Evolutionary conservation across 768 basidiomycete genomes (phyloP).

Genomic region (Panaeolus papilionaceus): DNA sequence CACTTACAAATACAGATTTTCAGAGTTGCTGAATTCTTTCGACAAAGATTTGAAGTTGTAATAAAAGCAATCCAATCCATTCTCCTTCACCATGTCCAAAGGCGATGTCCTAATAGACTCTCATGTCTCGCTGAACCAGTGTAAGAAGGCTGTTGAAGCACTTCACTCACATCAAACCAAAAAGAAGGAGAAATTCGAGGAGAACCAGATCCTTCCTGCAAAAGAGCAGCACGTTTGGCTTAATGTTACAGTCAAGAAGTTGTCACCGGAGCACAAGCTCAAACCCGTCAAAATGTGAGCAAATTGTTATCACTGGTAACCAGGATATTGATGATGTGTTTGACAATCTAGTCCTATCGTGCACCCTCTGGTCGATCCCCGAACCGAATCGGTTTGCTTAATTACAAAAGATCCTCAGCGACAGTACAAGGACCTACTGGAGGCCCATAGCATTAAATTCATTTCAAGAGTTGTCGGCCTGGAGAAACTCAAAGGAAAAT

Average conservation of each 20-base stretch:
- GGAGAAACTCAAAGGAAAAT: slow-evolving; percentile 93
- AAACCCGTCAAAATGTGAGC: slow-evolving; percentile 89
- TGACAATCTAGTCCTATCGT: slow-evolving; percentile 63
- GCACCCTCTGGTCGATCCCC: slow-evolving; percentile 85
- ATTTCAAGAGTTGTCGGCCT: slow-evolving; percentile 92
- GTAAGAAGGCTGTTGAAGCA: slow-evolving; percentile 78
- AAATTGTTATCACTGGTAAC: not conserved
- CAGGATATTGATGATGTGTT: slow-evolving; percentile 16
- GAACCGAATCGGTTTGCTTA: slow-evolving; percentile 81
- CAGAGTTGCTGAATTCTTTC: slow-evolving; percentile 1
- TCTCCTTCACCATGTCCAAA: slow-evolving; percentile 44
- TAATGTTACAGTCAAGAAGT: slow-evolving; percentile 84
- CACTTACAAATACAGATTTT: slow-evolving; percentile 29
- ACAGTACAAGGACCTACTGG: slow-evolving; percentile 93
- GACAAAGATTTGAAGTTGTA: not conserved
- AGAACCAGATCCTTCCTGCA: slow-evolving; percentile 75
- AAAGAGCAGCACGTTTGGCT: slow-evolving; percentile 92
- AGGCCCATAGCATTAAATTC: slow-evolving; percentile 80
- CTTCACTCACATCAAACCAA: slow-evolving; percentile 75
- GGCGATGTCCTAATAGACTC: slow-evolving; percentile 66
- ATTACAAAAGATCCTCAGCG: slow-evolving; percentile 97
- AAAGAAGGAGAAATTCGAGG: slow-evolving; percentile 65
- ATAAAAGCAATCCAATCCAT: slow-evolving; percentile 1
- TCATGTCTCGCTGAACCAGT: slow-evolving; percentile 75
- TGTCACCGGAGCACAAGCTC: slow-evolving; percentile 73